Conservation (phyloP, 2,329 filamentous ascomycete genomes). For the Ophiostoma australiae region DNA sequence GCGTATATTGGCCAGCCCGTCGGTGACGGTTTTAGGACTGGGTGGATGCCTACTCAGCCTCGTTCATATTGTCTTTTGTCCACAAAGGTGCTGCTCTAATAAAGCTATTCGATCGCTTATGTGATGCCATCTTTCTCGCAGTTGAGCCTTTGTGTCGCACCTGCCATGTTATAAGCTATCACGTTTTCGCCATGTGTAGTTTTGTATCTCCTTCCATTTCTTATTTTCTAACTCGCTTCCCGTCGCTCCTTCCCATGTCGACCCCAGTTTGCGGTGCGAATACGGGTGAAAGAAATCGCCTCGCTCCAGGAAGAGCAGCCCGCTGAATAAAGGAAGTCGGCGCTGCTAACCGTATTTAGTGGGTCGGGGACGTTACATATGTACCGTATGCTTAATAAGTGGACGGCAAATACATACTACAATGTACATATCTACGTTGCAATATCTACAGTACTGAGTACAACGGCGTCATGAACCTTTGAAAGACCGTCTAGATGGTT, state of each 20-base stretch:
- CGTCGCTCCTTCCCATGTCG: background rate
- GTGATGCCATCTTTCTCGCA: background rate
- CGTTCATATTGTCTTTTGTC: background rate
- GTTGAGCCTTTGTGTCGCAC: background rate
- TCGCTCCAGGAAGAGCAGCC: background rate
- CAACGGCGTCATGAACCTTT: background rate
- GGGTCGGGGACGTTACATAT: background rate
- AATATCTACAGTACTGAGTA: too few relatives aligned
- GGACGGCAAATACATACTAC: background rate
- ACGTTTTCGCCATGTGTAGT: background rate
- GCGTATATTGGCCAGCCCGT: background rate
- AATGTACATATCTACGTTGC: too few relatives aligned
- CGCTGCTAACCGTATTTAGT: background rate
- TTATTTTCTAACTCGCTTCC: background rate
- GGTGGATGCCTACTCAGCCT: conserved; percentile 5
- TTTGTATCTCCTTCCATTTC: background rate
- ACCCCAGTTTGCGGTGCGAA: background rate
- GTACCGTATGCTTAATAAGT: conserved; percentile 6
- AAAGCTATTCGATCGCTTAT: background rate
- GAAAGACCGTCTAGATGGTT: background rate
- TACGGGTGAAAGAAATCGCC: too few relatives aligned
- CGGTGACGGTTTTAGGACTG: background rate
- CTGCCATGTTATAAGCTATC: background rate
- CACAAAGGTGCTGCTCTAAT: background rate
- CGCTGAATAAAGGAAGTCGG: background rate